phyloP scores from a whole-genome alignment of 768 basidiomycete species.

The Macrolepiota albuminosa region DNA sequence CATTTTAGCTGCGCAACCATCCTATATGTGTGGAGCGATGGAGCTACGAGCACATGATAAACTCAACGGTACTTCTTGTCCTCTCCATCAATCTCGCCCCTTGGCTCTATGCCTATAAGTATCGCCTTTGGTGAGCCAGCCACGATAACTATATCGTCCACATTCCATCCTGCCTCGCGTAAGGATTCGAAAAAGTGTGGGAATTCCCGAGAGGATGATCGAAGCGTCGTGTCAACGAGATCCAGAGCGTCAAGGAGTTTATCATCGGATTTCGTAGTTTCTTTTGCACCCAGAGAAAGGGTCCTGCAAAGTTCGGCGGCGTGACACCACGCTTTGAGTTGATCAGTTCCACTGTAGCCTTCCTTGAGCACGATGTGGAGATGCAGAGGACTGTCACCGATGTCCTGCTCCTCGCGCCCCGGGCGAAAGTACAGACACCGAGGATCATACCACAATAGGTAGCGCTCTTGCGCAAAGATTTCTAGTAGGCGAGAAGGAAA shows the following conservation, averaged over 20 bases:
- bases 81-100: conserved; percentile 7
- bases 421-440: conserved; percentile 15
- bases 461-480: conserved; percentile 41
- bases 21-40: background rate
- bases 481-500: conserved; percentile 28
- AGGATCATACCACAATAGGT: conserved; percentile 49
- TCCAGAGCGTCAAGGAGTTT: conserved; percentile 8
- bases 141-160: conserved; percentile 26
- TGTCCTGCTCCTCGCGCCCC: conserved; percentile 4
- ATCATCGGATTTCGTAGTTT: background rate
- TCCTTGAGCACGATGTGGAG: conserved; percentile 49
- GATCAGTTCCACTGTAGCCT: conserved; percentile 40
- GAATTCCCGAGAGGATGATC: conserved; percentile 15
- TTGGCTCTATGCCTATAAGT: conserved; percentile 16
- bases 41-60: background rate
- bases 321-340: conserved; percentile 53
- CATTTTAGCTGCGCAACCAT: background rate
- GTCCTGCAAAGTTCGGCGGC: conserved; percentile 31
- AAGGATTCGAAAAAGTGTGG: conserved; percentile 21
- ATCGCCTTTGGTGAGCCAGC: conserved; percentile 27
- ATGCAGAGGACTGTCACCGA: conserved; percentile 19
- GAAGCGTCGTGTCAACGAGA: conserved; percentile 19
- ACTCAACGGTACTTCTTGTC: conserved; percentile 19
- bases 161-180: conserved; percentile 35
- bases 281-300: background rate